A percentile compares a stretch with the other conserved stretches of the same genome.
These are phyloP conservation scores for Carex littledalei DNA, from an alignment of 176 grass and related monocot genomes.

Conservation along the genomic window DNA sequence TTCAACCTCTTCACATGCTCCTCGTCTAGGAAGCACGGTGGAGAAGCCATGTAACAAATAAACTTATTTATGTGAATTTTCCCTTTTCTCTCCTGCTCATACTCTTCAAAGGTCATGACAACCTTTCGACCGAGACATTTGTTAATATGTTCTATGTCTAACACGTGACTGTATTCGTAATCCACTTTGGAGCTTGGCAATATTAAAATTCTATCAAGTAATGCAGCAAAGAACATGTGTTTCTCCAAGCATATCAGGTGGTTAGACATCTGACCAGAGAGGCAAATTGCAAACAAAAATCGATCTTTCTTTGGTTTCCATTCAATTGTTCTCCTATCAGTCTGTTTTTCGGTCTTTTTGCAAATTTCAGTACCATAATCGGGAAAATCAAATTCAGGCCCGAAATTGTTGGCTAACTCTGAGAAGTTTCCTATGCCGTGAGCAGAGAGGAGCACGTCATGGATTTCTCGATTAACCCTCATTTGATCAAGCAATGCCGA, in stretches of 20 bases:
- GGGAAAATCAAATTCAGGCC: slow-evolving; percentile 36
- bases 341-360: slow-evolving; percentile 36
- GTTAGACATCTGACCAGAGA: slow-evolving; percentile 96
- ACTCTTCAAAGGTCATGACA: slow-evolving; percentile 75
- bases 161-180: slow-evolving; percentile 63
- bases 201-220: slow-evolving; percentile 65
- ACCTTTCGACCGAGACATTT: slow-evolving; percentile 69
- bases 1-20: slow-evolving; percentile 83
- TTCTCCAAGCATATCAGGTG: slow-evolving; percentile 98
- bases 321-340: slow-evolving; percentile 59
- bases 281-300: slow-evolving; percentile 73
- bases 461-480: slow-evolving; percentile 85
- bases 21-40: slow-evolving; percentile 86
- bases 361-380: slow-evolving; percentile 40
- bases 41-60: slow-evolving; percentile 70
- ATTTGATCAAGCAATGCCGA: slow-evolving; percentile 61
- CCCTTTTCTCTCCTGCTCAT: slow-evolving; percentile 48
- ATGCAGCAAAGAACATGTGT: slow-evolving; percentile 91
- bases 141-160: slow-evolving; percentile 85
- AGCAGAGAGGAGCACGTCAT: slow-evolving; percentile 50
- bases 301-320: slow-evolving; percentile 85
- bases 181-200: slow-evolving; percentile 78
- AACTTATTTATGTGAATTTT: slow-evolving; percentile 88
- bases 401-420: slow-evolving; percentile 16
- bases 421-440: slow-evolving; percentile 40